Percentiles rank a stretch among this genome's conserved stretches.
Conservation (phyloP, 2,329 filamentous ascomycete species). For the Plenodomus biglobosus region DNA sequence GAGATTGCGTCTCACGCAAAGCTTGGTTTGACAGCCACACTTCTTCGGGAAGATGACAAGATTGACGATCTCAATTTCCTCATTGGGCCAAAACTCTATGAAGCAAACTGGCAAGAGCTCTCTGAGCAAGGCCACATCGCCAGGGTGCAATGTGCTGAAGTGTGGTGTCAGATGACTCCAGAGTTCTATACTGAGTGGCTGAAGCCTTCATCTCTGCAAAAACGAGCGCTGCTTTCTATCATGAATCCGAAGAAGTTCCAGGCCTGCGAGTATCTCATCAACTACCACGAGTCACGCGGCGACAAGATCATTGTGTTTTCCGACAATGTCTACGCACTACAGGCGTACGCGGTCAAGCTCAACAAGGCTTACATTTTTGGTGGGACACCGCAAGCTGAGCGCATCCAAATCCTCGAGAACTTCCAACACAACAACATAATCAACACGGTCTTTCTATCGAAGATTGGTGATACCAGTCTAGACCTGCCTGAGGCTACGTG, state of each 20-base stretch:
- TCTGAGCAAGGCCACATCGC: conserved; percentile 97
- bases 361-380: conserved; percentile 91
- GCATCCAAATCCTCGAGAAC: conserved; percentile 84
- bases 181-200: conserved; percentile 98
- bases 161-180: conserved; percentile 99
- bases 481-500: conserved; percentile 96
- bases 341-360: conserved; percentile 80
- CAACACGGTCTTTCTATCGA: conserved; percentile 92
- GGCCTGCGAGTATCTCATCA: conserved; percentile 95
- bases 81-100: conserved; percentile 95
- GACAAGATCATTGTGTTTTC: conserved; percentile 99
- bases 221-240: conserved; percentile 75
- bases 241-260: conserved; percentile 99
- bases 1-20: conserved; percentile 95
- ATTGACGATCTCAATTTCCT: conserved; percentile 97
- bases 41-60: conserved; percentile 96
- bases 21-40: conserved; percentile 87
- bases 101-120: conserved; percentile 99
- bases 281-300: conserved; percentile 91
- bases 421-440: conserved; percentile 90
- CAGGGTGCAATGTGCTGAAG: conserved; percentile 94
- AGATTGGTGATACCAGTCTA: conserved; percentile 97
- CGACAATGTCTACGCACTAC: conserved; percentile 91
- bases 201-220: conserved; percentile 62
- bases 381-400: conserved; percentile 81